Conservation (phyloP, 257 asterid species). For the Mitragyna speciosa region DNA sequence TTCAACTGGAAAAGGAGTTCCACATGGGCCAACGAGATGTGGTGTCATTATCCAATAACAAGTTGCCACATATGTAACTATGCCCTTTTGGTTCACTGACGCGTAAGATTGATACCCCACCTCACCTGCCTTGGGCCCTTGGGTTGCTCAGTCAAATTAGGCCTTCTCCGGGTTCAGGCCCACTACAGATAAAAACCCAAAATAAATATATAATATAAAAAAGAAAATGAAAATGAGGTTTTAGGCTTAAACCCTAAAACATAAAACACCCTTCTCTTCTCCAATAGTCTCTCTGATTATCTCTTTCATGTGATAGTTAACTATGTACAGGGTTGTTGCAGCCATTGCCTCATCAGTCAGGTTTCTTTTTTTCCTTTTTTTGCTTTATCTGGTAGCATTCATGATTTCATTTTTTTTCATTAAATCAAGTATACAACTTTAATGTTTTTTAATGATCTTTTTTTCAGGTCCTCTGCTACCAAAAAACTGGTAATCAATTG, state of each 20-base stretch:
- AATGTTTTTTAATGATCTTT: not conserved
- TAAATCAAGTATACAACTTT: not conserved
- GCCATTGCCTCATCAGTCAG: conserved; percentile 64
- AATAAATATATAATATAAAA: not conserved
- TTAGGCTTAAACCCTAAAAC: conserved; percentile 43
- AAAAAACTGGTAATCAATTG: conserved; percentile 45
- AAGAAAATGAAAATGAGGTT: conserved; percentile 4
- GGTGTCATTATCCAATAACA: conserved; percentile 10
- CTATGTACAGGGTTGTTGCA: conserved; percentile 65
- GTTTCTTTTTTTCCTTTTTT: conserved; percentile 29
- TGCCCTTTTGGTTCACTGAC: not conserved
- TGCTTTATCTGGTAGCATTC: no score
- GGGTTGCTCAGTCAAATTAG: not conserved
- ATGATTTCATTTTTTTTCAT: no score
- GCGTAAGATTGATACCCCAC: not conserved
- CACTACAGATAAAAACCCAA: not conserved
- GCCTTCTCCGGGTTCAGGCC: not conserved
- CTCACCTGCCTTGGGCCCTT: not conserved
- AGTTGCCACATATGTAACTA: not conserved
- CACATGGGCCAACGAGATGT: not conserved
- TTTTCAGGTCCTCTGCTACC: conserved; percentile 64
- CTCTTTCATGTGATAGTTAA: not conserved
- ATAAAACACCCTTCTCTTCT: not conserved
- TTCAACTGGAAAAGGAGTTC: conserved; percentile 4
- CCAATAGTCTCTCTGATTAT: not conserved